A percentile compares a stretch with the other conserved stretches of the same genome.
phyloP scores from a whole-genome alignment of 1,284 basidiomycete species.

The Exobasidium rhododendri region DNA sequence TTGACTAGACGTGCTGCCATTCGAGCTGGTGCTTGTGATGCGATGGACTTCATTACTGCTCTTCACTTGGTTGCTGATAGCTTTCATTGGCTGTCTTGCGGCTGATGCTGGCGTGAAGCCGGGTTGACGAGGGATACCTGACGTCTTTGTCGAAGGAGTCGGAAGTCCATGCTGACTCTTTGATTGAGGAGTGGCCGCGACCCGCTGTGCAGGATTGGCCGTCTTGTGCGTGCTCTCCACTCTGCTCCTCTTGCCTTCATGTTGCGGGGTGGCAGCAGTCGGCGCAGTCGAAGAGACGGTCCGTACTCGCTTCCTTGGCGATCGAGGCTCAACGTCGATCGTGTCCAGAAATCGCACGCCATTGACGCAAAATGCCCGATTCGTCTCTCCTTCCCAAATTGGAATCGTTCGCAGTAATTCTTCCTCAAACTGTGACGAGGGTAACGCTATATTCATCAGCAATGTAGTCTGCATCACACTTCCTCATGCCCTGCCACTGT shows the following conservation, averaged over 20 bases:
- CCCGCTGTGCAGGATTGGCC: not conserved
- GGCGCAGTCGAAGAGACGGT: not conserved
- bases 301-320: not conserved
- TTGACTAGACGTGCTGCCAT: constrained; percentile 1
- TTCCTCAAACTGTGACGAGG: constrained; percentile 64
- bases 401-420: constrained; percentile 78
- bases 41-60: not conserved
- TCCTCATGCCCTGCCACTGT: not conserved
- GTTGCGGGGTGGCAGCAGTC: constrained; percentile 3
- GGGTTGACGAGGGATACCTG: not conserved
- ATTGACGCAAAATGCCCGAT: constrained; percentile 75
- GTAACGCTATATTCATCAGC: too few relatives aligned
- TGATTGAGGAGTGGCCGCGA: not conserved
- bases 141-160: not conserved
- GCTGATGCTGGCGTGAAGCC: not conserved
- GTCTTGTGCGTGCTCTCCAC: not conserved
- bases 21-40: not conserved
- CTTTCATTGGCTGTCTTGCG: not conserved
- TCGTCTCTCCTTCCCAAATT: constrained; percentile 78
- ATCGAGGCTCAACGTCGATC: constrained; percentile 28
- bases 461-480: too few relatives aligned
- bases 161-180: not conserved
- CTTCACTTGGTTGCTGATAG: not conserved
- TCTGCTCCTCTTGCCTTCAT: not conserved
- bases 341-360: constrained; percentile 78